Base-by-base conservation (phyloP, 331 rosid genomes). In the Quercus lobata region DNA sequence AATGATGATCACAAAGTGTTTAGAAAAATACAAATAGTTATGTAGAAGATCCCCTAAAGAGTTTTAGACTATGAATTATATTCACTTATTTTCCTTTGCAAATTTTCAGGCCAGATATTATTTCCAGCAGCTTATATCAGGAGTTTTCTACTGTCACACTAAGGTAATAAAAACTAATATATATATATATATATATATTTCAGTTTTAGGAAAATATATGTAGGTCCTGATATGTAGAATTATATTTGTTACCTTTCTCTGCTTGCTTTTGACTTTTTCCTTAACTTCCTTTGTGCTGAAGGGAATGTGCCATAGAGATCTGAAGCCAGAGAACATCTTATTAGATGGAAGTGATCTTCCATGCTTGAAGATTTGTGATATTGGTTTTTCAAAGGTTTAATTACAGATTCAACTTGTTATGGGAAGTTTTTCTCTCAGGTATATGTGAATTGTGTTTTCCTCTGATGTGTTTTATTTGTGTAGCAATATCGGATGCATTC, bases 101-200 rank as follows among this genome's bases (percentile, higher is more conserved):
- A 34, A 49, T 65, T 87, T 79, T 30, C 92, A 93, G 98, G 98
- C 97, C 68, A 84, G 98, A 54, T 90, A 92, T 88, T 92, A 91
- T 89, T 93, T 93, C 88, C 97, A 93, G 91, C 97, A 93, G 92
- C 97, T 93, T 74, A 91, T 93, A 78, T 93, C 93, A 17, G 97
- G 97, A 78, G 97, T 93, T 80, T 81, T 80, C 87, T 91, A 88
- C 79, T 94, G 93, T 37, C 98, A 94, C 87, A 75, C 88, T 65
- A 86, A 90, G 98, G 98, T 89, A 84, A 86, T 46, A 74, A 52
- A 65, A 74, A 69, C 75, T 30, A 66, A 66, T 1, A 35, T 35
- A 1, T 35, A 35, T 35, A 34, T 34, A 6, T 34, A 34, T 34
- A 6, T 35, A 34, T 34, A 34, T 32, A 34, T 34, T 6, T 35